Evolutionary conservation across 345 rosid genomes (phyloP), one percentile per base, ranked within the genome.

Genomic region (Camelina hispida): DNA sequence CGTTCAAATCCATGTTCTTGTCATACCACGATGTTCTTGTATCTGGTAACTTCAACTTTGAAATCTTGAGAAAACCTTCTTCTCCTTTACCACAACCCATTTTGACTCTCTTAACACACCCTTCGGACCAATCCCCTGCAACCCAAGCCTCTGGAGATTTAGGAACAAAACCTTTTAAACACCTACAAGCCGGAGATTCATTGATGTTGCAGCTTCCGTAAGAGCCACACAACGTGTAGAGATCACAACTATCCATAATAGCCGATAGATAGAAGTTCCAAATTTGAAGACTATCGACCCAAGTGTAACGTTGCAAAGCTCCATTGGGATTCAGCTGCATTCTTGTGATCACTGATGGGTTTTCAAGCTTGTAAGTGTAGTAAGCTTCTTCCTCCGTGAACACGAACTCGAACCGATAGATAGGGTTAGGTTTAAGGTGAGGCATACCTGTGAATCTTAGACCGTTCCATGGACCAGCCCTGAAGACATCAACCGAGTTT

Each of bases 401-500:
- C 25, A 71, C 54, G 30, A 42, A 88, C 30, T 86, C 83, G 78
- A 76, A 88, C 25, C 89, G 58, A 84, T 87, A 71, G 78, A 90
- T 60, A 85, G 71, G 11, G 75, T 4, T 18, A 55, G 75, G 71
- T 55, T 76, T 76, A 10, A 76, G 34, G 38, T 76, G 16, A 54
- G 80, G 80, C 80, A 76, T 76, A 69, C 80, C 80, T 5, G 75
- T 76, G 75, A 76, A 76, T 55, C 80, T 76, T 37, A 76, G 66
- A 62, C 97, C 97, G 57, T 91, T 86, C 97, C 96, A 94, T 0
- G 95, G 84, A 23, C 98, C 98, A 25, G 89, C 81, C 34, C 96
- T 74, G 40, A 68, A 83, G 35, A 60, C 14, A 62, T 56, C 81
- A 8, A 12, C 14, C 2, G 75, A 78, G 18, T 82, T 62, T 40